Evolutionary conservation across 805 yeast species (phyloP).

Genomic region (Ogataea philodendri): DNA sequence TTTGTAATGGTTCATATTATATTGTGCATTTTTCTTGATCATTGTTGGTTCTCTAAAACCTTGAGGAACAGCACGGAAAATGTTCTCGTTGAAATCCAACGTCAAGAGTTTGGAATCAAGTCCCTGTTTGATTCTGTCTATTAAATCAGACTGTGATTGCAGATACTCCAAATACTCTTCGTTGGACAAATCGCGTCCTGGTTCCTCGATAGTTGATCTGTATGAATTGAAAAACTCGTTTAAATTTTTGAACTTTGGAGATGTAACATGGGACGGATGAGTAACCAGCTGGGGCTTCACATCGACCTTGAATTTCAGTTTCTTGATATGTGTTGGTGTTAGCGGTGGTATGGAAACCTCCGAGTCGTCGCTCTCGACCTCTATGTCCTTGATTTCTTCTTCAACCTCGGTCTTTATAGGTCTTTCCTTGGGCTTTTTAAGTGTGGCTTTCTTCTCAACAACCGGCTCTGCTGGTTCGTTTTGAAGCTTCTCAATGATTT

Average conservation of each 20-base stretch:
- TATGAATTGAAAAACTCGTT: constrained; percentile 52
- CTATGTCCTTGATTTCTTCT: constrained; percentile 8
- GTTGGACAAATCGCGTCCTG: constrained; percentile 43
- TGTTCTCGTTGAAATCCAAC: constrained; percentile 43
- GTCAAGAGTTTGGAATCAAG: constrained; percentile 42
- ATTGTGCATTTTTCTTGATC: constrained; percentile 33
- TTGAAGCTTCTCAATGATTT: constrained; percentile 8
- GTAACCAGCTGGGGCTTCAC: constrained; percentile 50
- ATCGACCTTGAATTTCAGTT: constrained; percentile 33
- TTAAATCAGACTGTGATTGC: constrained; percentile 46
- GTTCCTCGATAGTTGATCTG: constrained; percentile 53
- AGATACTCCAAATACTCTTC: constrained; percentile 64
- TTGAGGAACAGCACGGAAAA: constrained; percentile 46
- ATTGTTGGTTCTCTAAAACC: constrained; percentile 40
- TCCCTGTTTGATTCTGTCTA: constrained; percentile 46
- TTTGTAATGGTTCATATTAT: constrained; percentile 29
- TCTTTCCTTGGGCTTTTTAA: constrained; percentile 1
- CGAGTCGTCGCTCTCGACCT: constrained; percentile 15
- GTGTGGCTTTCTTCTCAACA: constrained; percentile 2
- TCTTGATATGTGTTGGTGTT: constrained; percentile 21
- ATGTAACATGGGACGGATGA: constrained; percentile 56
- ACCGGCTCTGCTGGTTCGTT: not conserved
- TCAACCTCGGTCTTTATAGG: constrained; percentile 5
- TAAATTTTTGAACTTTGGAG: constrained; percentile 44
- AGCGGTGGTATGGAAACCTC: constrained; percentile 20